These are phyloP conservation scores for Linum usitatissimum DNA, from an alignment of 345 rosid genomes.

Conservation along the genomic window DNA sequence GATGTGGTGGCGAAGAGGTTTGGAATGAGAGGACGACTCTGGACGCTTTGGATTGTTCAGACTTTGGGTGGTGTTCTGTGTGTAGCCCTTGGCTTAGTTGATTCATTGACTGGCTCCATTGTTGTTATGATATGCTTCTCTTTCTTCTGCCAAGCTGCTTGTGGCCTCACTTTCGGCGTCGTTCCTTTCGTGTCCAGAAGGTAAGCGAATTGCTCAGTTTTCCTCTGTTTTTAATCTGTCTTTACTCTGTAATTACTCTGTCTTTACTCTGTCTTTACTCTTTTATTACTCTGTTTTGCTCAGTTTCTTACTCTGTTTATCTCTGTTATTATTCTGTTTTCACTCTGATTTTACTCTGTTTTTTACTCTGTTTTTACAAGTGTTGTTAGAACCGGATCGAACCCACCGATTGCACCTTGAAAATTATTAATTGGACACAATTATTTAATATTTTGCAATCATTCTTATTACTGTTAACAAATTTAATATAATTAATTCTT, in stretches of 20 bases:
- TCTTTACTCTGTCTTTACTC: too few relatives aligned
- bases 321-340: too few relatives aligned
- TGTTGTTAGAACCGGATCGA: too few relatives aligned
- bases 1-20: conserved; percentile 47
- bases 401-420: too few relatives aligned
- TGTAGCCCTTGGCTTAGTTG: conserved; percentile 37
- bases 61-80: conserved; percentile 66
- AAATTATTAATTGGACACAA: too few relatives aligned
- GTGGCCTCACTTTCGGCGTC: conserved; percentile 81
- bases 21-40: conserved; percentile 85
- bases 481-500: too few relatives aligned
- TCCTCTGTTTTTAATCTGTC: not conserved
- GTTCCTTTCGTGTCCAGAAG: conserved; percentile 85
- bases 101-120: conserved; percentile 40
- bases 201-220: conserved; percentile 16
- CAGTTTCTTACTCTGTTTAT: too few relatives aligned
- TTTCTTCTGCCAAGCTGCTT: conserved; percentile 74
- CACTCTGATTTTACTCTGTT: too few relatives aligned
- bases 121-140: conserved; percentile 64
- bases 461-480: too few relatives aligned
- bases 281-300: too few relatives aligned
- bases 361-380: too few relatives aligned
- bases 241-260: not conserved
- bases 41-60: conserved; percentile 74
- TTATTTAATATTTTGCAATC: too few relatives aligned